Evolutionary conservation across 1,284 basidiomycete genomes (phyloP).

Genomic region (Taiwanofungus camphoratus): DNA sequence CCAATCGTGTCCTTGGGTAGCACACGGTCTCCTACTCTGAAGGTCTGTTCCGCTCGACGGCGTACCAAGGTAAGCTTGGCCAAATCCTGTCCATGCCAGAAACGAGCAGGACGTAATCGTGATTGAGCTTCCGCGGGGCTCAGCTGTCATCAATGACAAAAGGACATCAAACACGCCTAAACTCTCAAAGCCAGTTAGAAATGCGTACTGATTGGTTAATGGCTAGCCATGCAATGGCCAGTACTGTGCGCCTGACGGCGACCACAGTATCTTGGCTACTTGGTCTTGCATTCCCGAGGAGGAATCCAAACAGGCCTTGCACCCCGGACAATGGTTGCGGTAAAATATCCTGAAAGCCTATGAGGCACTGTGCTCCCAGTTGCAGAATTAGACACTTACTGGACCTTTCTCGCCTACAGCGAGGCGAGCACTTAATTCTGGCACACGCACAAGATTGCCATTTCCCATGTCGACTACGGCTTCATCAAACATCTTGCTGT

Average conservation of each 20-base stretch:
- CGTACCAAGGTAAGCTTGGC: constrained; percentile 62
- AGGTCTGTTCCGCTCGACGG: constrained; percentile 53
- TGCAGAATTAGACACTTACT: constrained; percentile 35
- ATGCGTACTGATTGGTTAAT: constrained; percentile 75
- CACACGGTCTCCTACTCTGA: constrained; percentile 67
- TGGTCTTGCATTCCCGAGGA: constrained; percentile 39
- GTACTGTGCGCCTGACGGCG: constrained; percentile 70
- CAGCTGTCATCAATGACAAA: constrained; percentile 40
- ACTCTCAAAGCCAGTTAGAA: neutral
- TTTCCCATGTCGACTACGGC: constrained; percentile 59
- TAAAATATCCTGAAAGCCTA: constrained; percentile 51
- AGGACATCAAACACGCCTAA: too few relatives aligned
- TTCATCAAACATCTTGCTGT: constrained; percentile 76
- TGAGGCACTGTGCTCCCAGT: neutral
- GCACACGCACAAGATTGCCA: constrained; percentile 59
- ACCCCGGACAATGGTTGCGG: constrained; percentile 44
- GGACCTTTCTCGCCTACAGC: constrained; percentile 66
- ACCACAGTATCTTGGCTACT: constrained; percentile 58
- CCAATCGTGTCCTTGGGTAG: constrained; percentile 41
- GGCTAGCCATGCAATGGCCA: constrained; percentile 85
- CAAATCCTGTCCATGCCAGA: constrained; percentile 70
- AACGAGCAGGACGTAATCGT: constrained; percentile 63
- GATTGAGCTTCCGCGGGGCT: constrained; percentile 46
- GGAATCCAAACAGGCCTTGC: constrained; percentile 41
- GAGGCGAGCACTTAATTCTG: constrained; percentile 69